These are phyloP conservation scores for Umbelopsis ramanniana DNA, from an alignment of 192 early-diverging fungal species.

Conservation along the genomic window DNA sequence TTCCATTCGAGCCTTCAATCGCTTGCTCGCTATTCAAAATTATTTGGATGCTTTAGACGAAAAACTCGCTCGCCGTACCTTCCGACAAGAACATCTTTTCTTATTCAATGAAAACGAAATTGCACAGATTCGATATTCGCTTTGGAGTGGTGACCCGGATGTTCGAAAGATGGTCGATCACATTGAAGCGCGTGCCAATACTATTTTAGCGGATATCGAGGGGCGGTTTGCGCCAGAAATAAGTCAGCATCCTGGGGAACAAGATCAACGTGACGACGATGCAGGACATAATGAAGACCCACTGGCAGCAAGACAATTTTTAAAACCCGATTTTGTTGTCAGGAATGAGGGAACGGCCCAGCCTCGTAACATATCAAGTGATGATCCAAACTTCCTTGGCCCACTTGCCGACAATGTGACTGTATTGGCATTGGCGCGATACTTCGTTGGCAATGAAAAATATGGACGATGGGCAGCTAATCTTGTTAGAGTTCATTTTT, in stretches of 20 bases:
- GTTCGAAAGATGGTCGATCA: slow-evolving; percentile 46
- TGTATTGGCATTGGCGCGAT: slow-evolving; percentile 54
- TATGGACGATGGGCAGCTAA: slow-evolving; percentile 61
- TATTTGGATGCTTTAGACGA: slow-evolving; percentile 64
- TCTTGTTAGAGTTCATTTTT: slow-evolving; percentile 53
- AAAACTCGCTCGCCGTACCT: slow-evolving; percentile 52
- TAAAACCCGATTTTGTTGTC: slow-evolving; percentile 23
- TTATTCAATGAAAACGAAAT: slow-evolving; percentile 55
- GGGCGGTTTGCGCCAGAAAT: slow-evolving; percentile 19
- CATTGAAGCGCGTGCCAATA: slow-evolving; percentile 30
- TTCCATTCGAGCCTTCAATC: slow-evolving; percentile 61
- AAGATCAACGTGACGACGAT: background rate
- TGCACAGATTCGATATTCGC: slow-evolving; percentile 50
- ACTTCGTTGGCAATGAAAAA: slow-evolving; percentile 54
- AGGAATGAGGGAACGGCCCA: background rate
- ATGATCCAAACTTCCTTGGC: slow-evolving; percentile 23
- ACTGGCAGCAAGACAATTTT: slow-evolving; percentile 2
- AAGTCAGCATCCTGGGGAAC: background rate
- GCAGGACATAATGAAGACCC: background rate
- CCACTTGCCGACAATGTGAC: slow-evolving; percentile 58
- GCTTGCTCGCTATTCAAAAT: slow-evolving; percentile 63
- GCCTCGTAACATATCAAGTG: background rate
- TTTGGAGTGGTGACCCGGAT: slow-evolving; percentile 56
- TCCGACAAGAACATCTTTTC: slow-evolving; percentile 51
- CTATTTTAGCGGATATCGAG: slow-evolving; percentile 20